Evolutionary conservation across 768 basidiomycete genomes (phyloP).

Genomic region (Hygrophorus pudorinus): DNA sequence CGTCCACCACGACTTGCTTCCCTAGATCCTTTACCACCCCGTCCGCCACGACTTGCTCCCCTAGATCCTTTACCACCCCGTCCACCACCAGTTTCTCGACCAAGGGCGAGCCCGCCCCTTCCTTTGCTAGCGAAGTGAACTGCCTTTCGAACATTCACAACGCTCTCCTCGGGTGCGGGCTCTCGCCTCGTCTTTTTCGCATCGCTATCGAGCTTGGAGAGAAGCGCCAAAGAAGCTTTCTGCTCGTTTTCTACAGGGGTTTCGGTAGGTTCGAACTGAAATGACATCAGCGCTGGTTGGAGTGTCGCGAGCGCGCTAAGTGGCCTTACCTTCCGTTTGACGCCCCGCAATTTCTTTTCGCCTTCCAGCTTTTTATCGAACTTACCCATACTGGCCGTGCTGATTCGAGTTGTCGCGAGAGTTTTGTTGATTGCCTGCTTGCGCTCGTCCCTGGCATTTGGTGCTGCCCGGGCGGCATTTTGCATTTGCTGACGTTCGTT

Average conservation of each 20-base stretch:
- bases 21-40: conserved; percentile 17
- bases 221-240: conserved; percentile 59
- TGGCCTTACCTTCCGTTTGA: conserved; percentile 80
- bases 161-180: conserved; percentile 36
- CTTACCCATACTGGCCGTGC: conserved; percentile 92
- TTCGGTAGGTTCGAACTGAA: conserved; percentile 81
- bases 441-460: conserved; percentile 33
- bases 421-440: conserved; percentile 71
- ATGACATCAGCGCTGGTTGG: neutral
- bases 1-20: conserved; percentile 12
- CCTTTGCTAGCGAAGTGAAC: conserved; percentile 68
- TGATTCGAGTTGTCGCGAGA: conserved; percentile 63
- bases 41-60: conserved; percentile 18
- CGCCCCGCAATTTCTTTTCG: conserved; percentile 78
- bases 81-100: conserved; percentile 27
- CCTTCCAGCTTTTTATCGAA: conserved; percentile 89
- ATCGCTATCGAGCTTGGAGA: conserved; percentile 68
- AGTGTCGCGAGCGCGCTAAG: neutral
- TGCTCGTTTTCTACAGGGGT: conserved; percentile 56
- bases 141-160: conserved; percentile 85
- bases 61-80: conserved; percentile 17
- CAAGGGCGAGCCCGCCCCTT: conserved; percentile 50
- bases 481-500: conserved; percentile 70
- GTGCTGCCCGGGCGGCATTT: conserved; percentile 55
- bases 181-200: conserved; percentile 49